Percentiles rank a stretch among this genome's conserved stretches.
These are phyloP conservation scores for Tylopilus balloui DNA, from an alignment of 768 basidiomycete genomes.

Conservation along the genomic window DNA sequence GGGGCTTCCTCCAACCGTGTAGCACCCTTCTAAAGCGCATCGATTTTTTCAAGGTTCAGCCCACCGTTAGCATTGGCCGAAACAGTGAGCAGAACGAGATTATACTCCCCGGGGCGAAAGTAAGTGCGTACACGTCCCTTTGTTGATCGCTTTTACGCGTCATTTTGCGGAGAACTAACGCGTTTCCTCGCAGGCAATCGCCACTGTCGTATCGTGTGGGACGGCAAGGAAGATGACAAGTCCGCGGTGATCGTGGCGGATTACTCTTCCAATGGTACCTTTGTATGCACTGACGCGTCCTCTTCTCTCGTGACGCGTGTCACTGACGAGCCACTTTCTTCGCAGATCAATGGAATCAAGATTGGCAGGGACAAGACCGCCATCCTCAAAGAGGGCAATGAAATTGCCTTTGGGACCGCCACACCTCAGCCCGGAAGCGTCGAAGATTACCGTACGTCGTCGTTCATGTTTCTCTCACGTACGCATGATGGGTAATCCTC, in stretches of 20 bases:
- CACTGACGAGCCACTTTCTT: conserved; percentile 7
- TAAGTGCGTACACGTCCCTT: conserved; percentile 49
- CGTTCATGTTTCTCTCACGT: background rate
- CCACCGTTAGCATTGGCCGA: conserved; percentile 53
- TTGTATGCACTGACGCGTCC: conserved; percentile 27
- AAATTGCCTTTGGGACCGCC: conserved; percentile 77
- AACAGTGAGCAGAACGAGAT: conserved; percentile 47
- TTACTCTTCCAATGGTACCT: conserved; percentile 44
- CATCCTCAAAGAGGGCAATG: conserved; percentile 62
- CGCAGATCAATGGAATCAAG: conserved; percentile 38
- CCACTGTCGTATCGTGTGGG: conserved; percentile 37
- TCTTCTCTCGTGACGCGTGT: conserved; percentile 1
- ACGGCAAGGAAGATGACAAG: conserved; percentile 30
- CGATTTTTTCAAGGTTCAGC: conserved; percentile 55
- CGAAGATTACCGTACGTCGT: conserved; percentile 72
- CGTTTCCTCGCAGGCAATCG: conserved; percentile 35
- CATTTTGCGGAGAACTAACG: conserved; percentile 17
- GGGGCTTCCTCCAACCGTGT: conserved; percentile 71
- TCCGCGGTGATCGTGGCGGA: conserved; percentile 34
- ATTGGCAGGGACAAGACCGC: conserved; percentile 38
- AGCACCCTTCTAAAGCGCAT: conserved; percentile 47
- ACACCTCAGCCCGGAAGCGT: conserved; percentile 41
- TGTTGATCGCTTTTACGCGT: conserved; percentile 10
- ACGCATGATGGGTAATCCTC: background rate
- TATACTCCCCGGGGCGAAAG: conserved; percentile 63